Evolutionary conservation across 148 eudicot species (phyloP), one percentile per base, ranked within the genome.

Genomic region (Cornus suecica): DNA sequence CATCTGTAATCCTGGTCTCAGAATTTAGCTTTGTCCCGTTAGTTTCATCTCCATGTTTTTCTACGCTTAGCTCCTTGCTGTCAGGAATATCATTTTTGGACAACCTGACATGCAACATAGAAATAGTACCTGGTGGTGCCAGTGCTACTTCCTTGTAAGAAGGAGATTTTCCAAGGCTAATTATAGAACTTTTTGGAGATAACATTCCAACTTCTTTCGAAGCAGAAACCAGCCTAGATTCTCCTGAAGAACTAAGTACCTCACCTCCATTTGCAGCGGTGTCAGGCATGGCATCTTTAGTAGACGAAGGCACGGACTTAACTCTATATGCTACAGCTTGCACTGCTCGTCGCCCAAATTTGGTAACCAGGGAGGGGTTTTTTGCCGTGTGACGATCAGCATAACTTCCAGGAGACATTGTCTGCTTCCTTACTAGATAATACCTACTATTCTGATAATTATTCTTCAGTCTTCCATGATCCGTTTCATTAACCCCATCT

Each of bases 131-230:
- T 51, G 99, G 99, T 9, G 97, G 99, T 52, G 99, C 98, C 81
- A 96, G 77, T 42, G 99, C 99, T 29, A 96, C 99, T 83, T 96
- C 99, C 86, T 93, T 96, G 74, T 96, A 96, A 9, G 99, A 96
- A 82, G 98, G 99, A 74, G 99, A 96, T 79, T 90, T 93, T 18
- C 97, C 98, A 54, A 96, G 84, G 80, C 91, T 88, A 76, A 91
- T 90, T 76, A 93, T 85, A 14, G 98, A 88, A 78, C 89, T 83
- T 83, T 84, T 93, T 48, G 87, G 90, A 4, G 86, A 76, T 72
- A 76, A 80, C 52, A 81, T 83, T 71, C 84, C 87, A 52, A 81
- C 73, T 73, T 87, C 88, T 70, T 71, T 83, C 15, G 41, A 30
- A 48, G 62, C 76, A 23, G 83, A 75, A 74, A 74, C 74, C 5